Percentiles rank a stretch among this genome's conserved stretches.
phyloP scores from a whole-genome alignment of 176 grass and related monocot species.

The Hsuehochloa calcarea region DNA sequence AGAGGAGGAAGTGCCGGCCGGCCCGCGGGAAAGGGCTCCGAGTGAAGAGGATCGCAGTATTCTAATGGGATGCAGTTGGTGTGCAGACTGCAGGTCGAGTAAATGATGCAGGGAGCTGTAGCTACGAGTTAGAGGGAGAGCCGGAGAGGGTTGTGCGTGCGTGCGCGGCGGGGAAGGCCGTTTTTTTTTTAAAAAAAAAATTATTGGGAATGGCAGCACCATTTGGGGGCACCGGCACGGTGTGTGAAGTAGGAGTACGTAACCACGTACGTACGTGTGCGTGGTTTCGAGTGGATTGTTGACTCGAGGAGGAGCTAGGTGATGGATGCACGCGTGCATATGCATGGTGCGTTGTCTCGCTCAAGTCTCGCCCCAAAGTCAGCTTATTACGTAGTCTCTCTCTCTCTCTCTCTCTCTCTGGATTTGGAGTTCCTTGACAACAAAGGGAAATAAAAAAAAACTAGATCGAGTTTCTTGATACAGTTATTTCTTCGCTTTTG shows the following conservation, averaged over 20 bases:
- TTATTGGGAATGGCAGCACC: neutral
- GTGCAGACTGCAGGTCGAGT: neutral
- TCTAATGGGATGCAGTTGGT: neutral
- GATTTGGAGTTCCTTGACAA: too few relatives aligned
- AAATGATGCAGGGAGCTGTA: neutral
- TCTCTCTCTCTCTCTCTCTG: too few relatives aligned
- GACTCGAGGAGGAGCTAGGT: neutral
- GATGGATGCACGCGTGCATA: neutral
- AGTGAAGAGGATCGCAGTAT: neutral
- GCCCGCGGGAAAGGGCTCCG: neutral
- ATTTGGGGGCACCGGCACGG: neutral
- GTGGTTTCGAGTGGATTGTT: neutral
- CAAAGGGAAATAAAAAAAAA: too few relatives aligned
- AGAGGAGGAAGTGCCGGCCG: neutral
- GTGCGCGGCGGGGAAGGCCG: neutral
- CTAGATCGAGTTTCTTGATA: too few relatives aligned
- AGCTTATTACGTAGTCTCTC: too few relatives aligned
- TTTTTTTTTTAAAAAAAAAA: too few relatives aligned
- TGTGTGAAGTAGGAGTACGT: neutral
- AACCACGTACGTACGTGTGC: neutral
- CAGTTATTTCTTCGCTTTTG: too few relatives aligned
- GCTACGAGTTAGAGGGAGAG: neutral
- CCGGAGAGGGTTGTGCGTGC: neutral
- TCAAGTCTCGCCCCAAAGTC: too few relatives aligned
- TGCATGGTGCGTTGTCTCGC: too few relatives aligned